These are phyloP conservation scores for Colletotrichum eleusines DNA, from an alignment of 2,329 filamentous ascomycete genomes.

Conservation along the genomic window DNA sequence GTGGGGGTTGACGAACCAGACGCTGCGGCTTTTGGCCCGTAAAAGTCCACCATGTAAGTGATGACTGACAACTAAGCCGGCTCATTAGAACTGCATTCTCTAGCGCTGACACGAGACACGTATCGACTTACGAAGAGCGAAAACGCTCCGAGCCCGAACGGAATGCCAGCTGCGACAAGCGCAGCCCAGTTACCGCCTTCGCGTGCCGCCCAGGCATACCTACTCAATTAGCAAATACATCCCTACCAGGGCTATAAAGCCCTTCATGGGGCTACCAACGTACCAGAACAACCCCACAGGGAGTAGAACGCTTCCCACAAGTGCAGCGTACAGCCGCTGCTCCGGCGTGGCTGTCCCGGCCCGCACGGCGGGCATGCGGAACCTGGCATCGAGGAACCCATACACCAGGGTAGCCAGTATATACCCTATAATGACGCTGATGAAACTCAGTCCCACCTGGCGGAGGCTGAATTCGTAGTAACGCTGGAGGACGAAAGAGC, in stretches of 20 bases:
- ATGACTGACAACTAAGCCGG: conserved; percentile 18
- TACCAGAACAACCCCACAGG: conserved; percentile 44
- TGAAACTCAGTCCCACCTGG: conserved; percentile 41
- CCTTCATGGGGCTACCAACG: conserved; percentile 7
- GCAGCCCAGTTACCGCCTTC: conserved; percentile 41
- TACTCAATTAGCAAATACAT: not conserved
- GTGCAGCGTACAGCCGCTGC: conserved; percentile 42
- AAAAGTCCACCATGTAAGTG: conserved; percentile 43
- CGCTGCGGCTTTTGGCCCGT: conserved; percentile 39
- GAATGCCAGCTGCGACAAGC: conserved; percentile 41
- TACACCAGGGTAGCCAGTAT: conserved; percentile 31
- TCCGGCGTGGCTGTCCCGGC: conserved; percentile 34
- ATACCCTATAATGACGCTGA: conserved; percentile 41
- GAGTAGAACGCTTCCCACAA: conserved; percentile 42
- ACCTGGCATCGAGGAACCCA: conserved; percentile 36
- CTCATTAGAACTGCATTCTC: fast-evolving
- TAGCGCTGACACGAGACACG: fast-evolving
- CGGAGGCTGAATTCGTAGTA: conserved; percentile 39
- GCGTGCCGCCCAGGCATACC: conserved; percentile 51
- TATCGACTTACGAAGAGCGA: not conserved
- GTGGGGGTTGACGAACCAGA: conserved; percentile 23
- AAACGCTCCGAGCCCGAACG: conserved; percentile 28
- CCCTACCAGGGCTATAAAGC: not conserved
- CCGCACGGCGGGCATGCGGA: conserved; percentile 8
- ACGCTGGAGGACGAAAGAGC: conserved; percentile 39